Evolutionary conservation across 1,284 basidiomycete genomes (phyloP).

Genomic region (Thecaphora frezii): DNA sequence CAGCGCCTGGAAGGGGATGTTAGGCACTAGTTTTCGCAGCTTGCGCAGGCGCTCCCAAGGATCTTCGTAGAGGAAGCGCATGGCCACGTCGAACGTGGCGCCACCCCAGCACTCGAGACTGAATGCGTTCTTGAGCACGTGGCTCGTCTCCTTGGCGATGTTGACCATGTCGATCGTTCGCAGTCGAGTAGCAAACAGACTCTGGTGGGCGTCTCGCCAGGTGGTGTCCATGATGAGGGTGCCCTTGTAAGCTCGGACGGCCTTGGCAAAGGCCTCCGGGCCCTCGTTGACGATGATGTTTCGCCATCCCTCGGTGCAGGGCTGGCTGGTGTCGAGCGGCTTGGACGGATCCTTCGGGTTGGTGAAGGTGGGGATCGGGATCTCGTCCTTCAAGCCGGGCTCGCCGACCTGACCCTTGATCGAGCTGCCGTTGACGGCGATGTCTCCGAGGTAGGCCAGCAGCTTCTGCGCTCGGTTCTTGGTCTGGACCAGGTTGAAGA

Average conservation of each 20-base stretch:
- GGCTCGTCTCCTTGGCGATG: conserved; percentile 89
- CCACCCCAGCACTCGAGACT: conserved; percentile 99
- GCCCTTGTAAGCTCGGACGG: conserved; percentile 93
- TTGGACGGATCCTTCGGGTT: conserved; percentile 74
- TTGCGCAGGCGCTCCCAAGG: conserved; percentile 97
- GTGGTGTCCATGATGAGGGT: conserved; percentile 74
- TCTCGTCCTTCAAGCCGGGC: conserved; percentile 88
- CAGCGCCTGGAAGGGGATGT: conserved; percentile 97
- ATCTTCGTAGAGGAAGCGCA: conserved; percentile 99
- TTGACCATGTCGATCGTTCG: conserved; percentile 97
- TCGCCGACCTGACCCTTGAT: conserved; percentile 93
- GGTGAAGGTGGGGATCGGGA: conserved; percentile 78
- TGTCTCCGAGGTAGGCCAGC: conserved; percentile 92
- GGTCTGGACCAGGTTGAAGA: conserved; percentile 96
- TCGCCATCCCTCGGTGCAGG: conserved; percentile 90
- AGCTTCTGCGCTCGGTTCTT: conserved; percentile 99
- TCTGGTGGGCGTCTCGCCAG: conserved; percentile 99
- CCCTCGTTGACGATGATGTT: conserved; percentile 98
- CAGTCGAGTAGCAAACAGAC: conserved; percentile 90
- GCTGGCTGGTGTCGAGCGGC: conserved; percentile 76
- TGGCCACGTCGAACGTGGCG: conserved; percentile 98
- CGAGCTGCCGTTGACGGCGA: conserved; percentile 95
- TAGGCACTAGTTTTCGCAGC: conserved; percentile 92
- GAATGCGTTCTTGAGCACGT: conserved; percentile 92
- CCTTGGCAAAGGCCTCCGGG: conserved; percentile 97